Percentiles rank a stretch among this genome's conserved stretches.
Conservation (phyloP, 176 grass and related monocot species). For the Rhipidocladum racemiflorum region DNA sequence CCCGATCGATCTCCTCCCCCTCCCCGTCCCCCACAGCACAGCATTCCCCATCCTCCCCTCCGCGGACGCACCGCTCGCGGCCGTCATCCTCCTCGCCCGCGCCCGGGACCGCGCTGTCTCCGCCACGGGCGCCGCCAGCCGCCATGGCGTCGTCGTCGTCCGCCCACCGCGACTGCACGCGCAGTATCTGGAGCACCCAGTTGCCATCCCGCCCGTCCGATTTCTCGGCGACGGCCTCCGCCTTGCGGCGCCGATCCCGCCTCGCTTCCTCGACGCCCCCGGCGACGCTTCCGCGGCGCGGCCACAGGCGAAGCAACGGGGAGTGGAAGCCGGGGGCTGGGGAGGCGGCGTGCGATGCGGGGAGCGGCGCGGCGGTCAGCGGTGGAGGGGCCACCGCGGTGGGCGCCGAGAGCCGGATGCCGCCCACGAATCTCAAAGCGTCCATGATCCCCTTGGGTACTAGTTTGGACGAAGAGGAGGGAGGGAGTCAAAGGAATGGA, state of each 20-base stretch:
- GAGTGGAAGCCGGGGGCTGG: background rate
- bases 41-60: conserved; percentile 23
- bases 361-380: background rate
- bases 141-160: conserved; percentile 42
- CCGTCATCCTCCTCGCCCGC: background rate
- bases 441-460: conserved; percentile 46
- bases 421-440: conserved; percentile 46
- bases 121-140: background rate
- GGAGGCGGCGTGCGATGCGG: background rate
- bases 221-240: background rate
- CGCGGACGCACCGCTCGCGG: conserved; percentile 4
- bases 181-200: conserved; percentile 61
- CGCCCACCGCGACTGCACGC: conserved; percentile 56
- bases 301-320: conserved; percentile 37
- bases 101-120: background rate
- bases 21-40: background rate
- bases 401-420: background rate
- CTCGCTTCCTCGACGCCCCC: conserved; percentile 24
- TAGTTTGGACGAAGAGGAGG: too few relatives aligned
- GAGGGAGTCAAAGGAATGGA: too few relatives aligned
- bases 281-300: conserved; percentile 16
- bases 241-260: background rate
- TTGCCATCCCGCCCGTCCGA: conserved; percentile 34
- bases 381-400: background rate
- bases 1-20: conserved; percentile 48